phyloP scores from a whole-genome alignment of 2,329 filamentous ascomycete species.

The Cordyceps fumosorosea region DNA sequence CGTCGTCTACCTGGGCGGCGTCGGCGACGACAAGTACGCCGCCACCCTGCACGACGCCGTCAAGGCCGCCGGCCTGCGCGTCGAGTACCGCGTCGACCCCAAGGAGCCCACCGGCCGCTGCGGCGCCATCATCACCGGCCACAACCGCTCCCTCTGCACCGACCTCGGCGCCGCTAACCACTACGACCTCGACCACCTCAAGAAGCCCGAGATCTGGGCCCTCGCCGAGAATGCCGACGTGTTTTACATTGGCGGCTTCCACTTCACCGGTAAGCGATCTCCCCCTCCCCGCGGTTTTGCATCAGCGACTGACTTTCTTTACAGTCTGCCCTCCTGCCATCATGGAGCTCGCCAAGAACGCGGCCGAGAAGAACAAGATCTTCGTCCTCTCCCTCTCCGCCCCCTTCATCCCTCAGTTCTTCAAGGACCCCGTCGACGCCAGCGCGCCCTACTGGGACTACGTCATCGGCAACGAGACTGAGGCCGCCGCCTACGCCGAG shows the following conservation, averaged over 20 bases:
- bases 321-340: conserved; percentile 83
- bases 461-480: conserved; percentile 93
- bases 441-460: conserved; percentile 91
- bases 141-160: conserved; percentile 91
- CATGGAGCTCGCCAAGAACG: conserved; percentile 83
- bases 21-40: conserved; percentile 93
- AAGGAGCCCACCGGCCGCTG: conserved; percentile 83
- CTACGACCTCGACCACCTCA: conserved; percentile 91
- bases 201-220: conserved; percentile 85
- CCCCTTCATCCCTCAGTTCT: conserved; percentile 94
- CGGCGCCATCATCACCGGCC: conserved; percentile 92
- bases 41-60: conserved; percentile 82
- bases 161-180: conserved; percentile 94
- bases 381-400: conserved; percentile 91
- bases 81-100: conserved; percentile 90
- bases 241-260: conserved; percentile 94
- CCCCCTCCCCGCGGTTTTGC: not conserved
- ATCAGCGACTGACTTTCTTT: not conserved
- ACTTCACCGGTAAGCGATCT: conserved; percentile 61
- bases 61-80: conserved; percentile 78
- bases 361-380: conserved; percentile 79
- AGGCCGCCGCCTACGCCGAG: conserved; percentile 82
- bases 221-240: conserved; percentile 81
- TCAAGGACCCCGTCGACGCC: conserved; percentile 89
- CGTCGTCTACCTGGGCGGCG: conserved; percentile 88